Conservation (phyloP, 768 basidiomycete species). For the Pleurotus ostreatus region DNA sequence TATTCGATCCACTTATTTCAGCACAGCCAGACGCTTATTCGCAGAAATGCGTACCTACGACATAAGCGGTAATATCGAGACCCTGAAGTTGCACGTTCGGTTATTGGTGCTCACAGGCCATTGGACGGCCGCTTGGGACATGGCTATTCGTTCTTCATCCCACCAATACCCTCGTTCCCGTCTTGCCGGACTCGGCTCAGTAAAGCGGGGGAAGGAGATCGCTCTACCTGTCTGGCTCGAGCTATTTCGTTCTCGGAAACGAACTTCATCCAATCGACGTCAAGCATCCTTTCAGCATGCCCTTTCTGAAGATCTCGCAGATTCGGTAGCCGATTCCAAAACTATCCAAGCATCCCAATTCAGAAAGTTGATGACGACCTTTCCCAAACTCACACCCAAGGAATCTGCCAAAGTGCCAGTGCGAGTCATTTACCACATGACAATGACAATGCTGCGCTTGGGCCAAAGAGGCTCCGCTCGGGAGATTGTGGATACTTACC, state of each 20-base stretch:
- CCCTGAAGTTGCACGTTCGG: conserved; percentile 53
- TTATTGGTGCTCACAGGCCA: conserved; percentile 50
- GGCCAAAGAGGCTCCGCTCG: conserved; percentile 35
- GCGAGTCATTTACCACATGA: conserved; percentile 39
- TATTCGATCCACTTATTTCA: conserved; percentile 46
- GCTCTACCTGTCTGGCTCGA: conserved; percentile 32
- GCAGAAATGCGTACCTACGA: conserved; percentile 39
- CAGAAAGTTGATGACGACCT: conserved; percentile 36
- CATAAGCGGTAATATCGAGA: conserved; percentile 45
- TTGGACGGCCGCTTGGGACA: conserved; percentile 57
- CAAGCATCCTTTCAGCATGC: conserved; percentile 16
- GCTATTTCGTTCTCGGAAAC: conserved; percentile 65
- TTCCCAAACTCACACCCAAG: conserved; percentile 30
- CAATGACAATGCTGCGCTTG: conserved; percentile 41
- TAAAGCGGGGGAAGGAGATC: conserved; percentile 3
- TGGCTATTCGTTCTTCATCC: conserved; percentile 16
- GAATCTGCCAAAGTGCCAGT: conserved; percentile 33
- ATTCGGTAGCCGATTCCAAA: background rate
- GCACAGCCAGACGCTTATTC: conserved; percentile 42
- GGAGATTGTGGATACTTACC: conserved; percentile 43
- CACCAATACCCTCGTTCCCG: background rate
- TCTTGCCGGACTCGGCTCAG: conserved; percentile 3
- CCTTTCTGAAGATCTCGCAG: background rate
- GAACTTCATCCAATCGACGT: conserved; percentile 33
- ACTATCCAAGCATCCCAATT: conserved; percentile 19